These are phyloP conservation scores for Penicillium coffeae DNA, from an alignment of 495 filamentous ascomycete genomes.

Conservation along the genomic window DNA sequence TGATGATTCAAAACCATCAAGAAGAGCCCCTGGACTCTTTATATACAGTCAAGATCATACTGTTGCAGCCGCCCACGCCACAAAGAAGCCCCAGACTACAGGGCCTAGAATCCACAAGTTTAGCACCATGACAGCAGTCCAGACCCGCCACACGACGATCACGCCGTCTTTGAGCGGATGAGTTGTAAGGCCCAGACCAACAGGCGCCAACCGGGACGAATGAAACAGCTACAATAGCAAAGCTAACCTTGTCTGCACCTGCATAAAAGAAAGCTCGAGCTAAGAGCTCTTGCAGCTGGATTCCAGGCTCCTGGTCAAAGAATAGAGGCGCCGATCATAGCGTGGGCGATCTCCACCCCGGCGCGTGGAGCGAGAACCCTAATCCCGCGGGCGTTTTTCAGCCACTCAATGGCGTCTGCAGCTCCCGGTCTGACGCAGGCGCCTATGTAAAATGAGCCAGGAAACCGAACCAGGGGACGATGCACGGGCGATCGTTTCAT, in stretches of 20 bases:
- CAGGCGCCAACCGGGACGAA: background rate
- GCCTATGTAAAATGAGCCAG: too few relatives aligned
- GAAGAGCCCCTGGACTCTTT: conserved; percentile 2
- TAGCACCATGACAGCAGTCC: conserved; percentile 12
- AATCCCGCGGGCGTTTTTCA: conserved; percentile 19
- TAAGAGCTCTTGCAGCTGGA: too few relatives aligned
- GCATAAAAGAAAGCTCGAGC: background rate
- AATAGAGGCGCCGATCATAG: background rate
- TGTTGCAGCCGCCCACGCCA: conserved; percentile 1
- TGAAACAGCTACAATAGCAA: background rate
- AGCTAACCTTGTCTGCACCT: background rate
- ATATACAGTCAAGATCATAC: conserved; percentile 2
- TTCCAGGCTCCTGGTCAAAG: too few relatives aligned
- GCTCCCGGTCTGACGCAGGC: conserved; percentile 27
- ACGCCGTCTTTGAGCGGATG: background rate
- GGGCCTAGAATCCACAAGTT: conserved; percentile 17
- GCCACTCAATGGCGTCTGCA: conserved; percentile 24
- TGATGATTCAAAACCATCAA: conserved; percentile 2
- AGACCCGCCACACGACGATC: conserved; percentile 6
- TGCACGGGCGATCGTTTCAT: conserved; percentile 19
- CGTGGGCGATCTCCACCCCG: conserved; percentile 19
- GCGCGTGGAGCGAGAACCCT: conserved; percentile 26
- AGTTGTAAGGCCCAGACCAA: background rate
- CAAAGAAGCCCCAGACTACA: background rate
- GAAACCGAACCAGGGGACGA: conserved; percentile 3